These are phyloP conservation scores for Saitozyma sp. DNA, from an alignment of 768 basidiomycete species.

Conservation along the genomic window DNA sequence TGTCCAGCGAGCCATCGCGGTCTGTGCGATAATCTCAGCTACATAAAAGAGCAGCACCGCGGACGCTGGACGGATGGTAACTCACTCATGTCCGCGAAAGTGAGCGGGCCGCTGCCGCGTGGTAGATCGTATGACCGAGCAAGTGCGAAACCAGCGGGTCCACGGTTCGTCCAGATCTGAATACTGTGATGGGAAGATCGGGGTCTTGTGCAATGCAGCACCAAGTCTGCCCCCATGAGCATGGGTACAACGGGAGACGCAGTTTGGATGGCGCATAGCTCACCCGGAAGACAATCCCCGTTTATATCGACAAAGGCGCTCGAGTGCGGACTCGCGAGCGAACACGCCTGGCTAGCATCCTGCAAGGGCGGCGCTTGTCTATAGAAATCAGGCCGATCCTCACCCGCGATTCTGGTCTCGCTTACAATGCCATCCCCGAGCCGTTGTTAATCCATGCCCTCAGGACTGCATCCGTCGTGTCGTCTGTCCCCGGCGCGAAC, in stretches of 20 bases:
- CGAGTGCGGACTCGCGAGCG: slow-evolving; percentile 82
- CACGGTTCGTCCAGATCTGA: slow-evolving; percentile 91
- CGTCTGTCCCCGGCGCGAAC: slow-evolving; percentile 50
- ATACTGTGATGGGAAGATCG: slow-evolving; percentile 61
- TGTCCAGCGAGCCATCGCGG: slow-evolving; percentile 93
- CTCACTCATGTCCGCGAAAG: slow-evolving; percentile 88
- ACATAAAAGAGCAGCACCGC: background rate
- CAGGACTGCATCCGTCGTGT: slow-evolving; percentile 43
- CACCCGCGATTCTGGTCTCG: background rate
- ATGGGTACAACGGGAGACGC: background rate
- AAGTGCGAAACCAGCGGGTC: slow-evolving; percentile 70
- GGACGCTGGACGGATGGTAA: background rate
- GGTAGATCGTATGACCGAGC: slow-evolving; percentile 71
- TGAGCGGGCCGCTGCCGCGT: slow-evolving; percentile 69
- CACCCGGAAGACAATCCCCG: slow-evolving; percentile 94
- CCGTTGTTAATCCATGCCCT: slow-evolving; percentile 82
- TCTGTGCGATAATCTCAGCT: slow-evolving; percentile 55
- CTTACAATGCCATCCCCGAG: slow-evolving; percentile 70
- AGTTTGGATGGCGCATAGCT: slow-evolving; percentile 8
- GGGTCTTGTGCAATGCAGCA: slow-evolving; percentile 77
- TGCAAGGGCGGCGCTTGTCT: slow-evolving; percentile 66
- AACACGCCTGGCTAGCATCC: slow-evolving; percentile 63
- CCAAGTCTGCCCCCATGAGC: slow-evolving; percentile 63
- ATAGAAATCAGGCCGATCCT: background rate
- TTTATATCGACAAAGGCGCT: slow-evolving; percentile 92